A percentile compares a stretch with the other conserved stretches of the same genome.
phyloP scores from a whole-genome alignment of 257 asterid species.

The Solanum boliviense region DNA sequence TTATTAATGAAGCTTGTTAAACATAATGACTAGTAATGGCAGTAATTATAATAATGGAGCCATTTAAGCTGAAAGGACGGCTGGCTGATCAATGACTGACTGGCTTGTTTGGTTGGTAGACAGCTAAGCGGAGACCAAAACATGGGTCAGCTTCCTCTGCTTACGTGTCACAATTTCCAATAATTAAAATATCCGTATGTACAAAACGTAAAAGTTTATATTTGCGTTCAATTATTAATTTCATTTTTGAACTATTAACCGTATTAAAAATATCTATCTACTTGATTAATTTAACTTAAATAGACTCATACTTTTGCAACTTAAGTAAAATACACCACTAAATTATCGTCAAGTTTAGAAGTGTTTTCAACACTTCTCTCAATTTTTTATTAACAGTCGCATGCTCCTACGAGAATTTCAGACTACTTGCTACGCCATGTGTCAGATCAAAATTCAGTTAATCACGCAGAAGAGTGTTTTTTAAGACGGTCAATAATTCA shows the following conservation, averaged over 20 bases:
- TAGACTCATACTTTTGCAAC: rapidly evolving
- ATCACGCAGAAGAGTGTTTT: neutral
- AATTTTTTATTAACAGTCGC: rapidly evolving
- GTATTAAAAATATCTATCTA: rapidly evolving
- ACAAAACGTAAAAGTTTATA: neutral
- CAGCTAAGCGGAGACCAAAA: conserved; percentile 25
- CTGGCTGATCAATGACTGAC: neutral
- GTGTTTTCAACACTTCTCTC: rapidly evolving
- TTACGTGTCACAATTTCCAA: conserved; percentile 11
- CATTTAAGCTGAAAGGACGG: neutral
- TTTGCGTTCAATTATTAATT: no score
- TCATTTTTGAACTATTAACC: rapidly evolving
- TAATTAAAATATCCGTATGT: neutral
- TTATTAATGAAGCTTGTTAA: neutral
- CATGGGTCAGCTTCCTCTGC: conserved; percentile 39
- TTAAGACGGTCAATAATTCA: no score
- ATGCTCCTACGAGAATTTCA: rapidly evolving
- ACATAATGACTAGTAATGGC: neutral
- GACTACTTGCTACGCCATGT: rapidly evolving
- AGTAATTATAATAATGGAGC: neutral
- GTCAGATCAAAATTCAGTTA: rapidly evolving
- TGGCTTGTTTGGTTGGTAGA: neutral
- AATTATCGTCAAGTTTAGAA: no score
- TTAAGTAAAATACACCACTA: no score
- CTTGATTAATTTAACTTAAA: rapidly evolving